Percentiles rank a stretch among this genome's conserved stretches.
These are phyloP conservation scores for Lentinus tigrinus DNA, from an alignment of 768 basidiomycete genomes.

Conservation along the genomic window DNA sequence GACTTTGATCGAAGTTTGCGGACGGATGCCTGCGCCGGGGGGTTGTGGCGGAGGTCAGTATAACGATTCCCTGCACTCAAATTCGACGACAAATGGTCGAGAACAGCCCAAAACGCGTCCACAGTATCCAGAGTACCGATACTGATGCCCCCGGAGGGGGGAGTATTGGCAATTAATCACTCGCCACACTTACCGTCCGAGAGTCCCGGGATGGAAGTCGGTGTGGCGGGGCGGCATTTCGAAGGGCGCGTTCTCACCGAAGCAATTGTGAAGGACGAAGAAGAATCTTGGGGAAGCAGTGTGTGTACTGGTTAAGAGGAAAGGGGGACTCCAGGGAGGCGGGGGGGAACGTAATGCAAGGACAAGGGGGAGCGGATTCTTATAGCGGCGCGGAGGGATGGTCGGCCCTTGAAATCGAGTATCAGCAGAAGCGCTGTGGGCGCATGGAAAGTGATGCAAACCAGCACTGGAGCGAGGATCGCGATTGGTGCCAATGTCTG, in stretches of 20 bases:
- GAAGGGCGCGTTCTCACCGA: neutral
- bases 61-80: neutral
- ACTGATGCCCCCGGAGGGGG: neutral
- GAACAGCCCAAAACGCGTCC: neutral
- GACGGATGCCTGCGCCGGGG: neutral
- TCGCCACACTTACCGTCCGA: slow-evolving; percentile 17
- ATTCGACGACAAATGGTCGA: neutral
- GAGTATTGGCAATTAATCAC: neutral
- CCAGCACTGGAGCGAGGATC: neutral
- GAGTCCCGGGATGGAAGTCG: neutral
- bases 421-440: slow-evolving; percentile 2
- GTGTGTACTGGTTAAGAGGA: neutral
- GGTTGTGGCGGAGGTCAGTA: slow-evolving; percentile 11
- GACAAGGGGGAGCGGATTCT: slow-evolving; percentile 4
- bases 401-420: slow-evolving; percentile 11
- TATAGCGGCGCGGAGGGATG: slow-evolving; percentile 8
- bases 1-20: neutral
- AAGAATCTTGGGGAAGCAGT: neutral
- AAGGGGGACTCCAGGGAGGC: neutral
- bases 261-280: neutral
- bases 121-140: too few relatives aligned
- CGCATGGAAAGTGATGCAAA: slow-evolving; percentile 7
- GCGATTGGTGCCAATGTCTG: neutral
- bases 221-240: slow-evolving; percentile 5
- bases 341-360: neutral